Evolutionary conservation across 2,329 filamentous ascomycete genomes (phyloP).

Genomic region (Dendrostoma leiphaemia): DNA sequence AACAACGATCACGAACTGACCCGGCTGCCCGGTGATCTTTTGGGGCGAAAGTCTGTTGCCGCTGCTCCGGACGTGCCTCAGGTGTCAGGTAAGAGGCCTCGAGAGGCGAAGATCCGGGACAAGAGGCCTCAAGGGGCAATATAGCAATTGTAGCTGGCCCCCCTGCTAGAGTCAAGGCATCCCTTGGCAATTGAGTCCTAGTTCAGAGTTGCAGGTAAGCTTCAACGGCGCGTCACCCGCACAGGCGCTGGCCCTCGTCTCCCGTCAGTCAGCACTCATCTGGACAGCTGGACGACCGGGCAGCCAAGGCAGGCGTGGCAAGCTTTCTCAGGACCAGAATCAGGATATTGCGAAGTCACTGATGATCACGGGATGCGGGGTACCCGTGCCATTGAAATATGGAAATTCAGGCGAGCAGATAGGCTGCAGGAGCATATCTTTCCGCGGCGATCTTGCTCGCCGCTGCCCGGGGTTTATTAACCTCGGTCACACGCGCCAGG

Average conservation of each 20-base stretch:
- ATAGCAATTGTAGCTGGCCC: too few species aligned
- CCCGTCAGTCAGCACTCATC: neutral
- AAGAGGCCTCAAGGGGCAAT: conserved; percentile 1
- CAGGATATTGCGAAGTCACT: neutral
- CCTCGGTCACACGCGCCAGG: neutral
- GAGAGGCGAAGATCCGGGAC: neutral
- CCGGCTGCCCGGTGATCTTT: too few species aligned
- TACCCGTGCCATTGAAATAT: neutral
- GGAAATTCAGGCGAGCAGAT: neutral
- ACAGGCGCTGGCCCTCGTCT: neutral
- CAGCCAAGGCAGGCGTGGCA: too few species aligned
- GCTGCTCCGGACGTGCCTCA: neutral
- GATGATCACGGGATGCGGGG: neutral
- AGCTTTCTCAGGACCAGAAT: neutral
- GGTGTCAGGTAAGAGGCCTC: neutral
- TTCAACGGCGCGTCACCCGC: neutral
- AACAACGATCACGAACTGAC: too few species aligned
- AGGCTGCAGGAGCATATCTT: neutral
- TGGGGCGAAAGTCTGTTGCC: too few species aligned
- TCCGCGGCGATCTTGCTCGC: neutral
- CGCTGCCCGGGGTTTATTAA: neutral
- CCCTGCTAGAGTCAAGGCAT: neutral
- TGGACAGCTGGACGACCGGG: too few species aligned
- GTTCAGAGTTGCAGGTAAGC: neutral
- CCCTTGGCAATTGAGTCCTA: neutral